Conservation (phyloP, 2,329 filamentous ascomycete genomes). For the Coniella vitis region DNA sequence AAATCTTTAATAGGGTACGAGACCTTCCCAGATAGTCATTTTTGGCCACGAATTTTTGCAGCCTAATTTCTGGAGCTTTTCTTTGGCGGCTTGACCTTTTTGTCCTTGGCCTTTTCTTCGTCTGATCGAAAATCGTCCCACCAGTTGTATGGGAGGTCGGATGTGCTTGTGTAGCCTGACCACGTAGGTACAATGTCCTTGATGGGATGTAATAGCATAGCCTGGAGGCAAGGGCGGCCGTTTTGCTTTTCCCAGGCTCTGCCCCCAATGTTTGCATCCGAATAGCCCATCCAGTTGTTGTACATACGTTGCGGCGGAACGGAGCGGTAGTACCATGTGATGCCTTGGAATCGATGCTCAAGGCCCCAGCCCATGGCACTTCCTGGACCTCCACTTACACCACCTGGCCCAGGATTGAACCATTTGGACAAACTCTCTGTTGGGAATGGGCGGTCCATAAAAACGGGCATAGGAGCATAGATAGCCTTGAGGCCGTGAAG, state of each 20-base stretch:
- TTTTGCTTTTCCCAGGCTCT: slow-evolving; percentile 47
- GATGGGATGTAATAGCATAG: slow-evolving; percentile 53
- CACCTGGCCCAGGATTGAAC: slow-evolving; percentile 54
- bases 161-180: slow-evolving; percentile 35
- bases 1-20: background rate
- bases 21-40: background rate
- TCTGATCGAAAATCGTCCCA: slow-evolving; percentile 15
- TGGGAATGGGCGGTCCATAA: slow-evolving; percentile 68
- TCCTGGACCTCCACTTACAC: slow-evolving; percentile 46
- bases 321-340: slow-evolving; percentile 56
- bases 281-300: slow-evolving; percentile 58
- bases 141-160: slow-evolving; percentile 30
- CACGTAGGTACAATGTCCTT: slow-evolving; percentile 49
- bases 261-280: slow-evolving; percentile 48
- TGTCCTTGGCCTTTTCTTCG: slow-evolving; percentile 9
- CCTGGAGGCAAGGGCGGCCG: slow-evolving; percentile 51
- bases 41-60: background rate
- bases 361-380: slow-evolving; percentile 54
- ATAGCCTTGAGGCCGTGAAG: slow-evolving; percentile 75
- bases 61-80: background rate
- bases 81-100: background rate
- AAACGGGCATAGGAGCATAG: slow-evolving; percentile 72
- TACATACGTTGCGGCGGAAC: slow-evolving; percentile 51
- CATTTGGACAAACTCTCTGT: slow-evolving; percentile 46
- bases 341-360: slow-evolving; percentile 50